Evolutionary conservation across 495 filamentous ascomycete species (phyloP), one percentile per base, ranked within the genome.

Genomic region (Bacidia gigantensis): DNA sequence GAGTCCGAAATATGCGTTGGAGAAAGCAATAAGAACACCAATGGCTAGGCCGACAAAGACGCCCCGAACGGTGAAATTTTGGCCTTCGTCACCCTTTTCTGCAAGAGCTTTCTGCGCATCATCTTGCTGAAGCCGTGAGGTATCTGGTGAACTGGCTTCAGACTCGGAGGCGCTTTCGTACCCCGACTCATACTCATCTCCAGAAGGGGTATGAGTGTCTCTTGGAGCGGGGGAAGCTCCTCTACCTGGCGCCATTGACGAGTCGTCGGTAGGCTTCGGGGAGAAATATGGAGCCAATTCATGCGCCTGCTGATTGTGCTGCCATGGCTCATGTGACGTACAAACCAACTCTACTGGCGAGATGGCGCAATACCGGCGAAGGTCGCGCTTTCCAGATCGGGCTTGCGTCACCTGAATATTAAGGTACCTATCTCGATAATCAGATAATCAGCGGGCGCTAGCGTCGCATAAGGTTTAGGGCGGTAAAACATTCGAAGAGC

Each of bases 1-100:
- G 23, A 99, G 74, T 11, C 93, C 93, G 61, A 97, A 99, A 64
- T 96, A 99, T 72, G 86, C 94, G 66, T 97, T 97, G 23, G 85
- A 90, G 67, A 95, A 95, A 56, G 84, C 89, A 55, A 95, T 94
- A 40, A 97, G 70, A 2, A 88, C 74, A 24, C 92, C 92, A 53
- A 97, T 90, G 2, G 76, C 66, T 5, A 97, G 68, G 32, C 92
- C 92, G 48, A 87, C 87, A 24, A 80, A 61, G 38, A 95, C 70
- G 26, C 86, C 88, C 41, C 92, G 83, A 14, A 80, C 18, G 5
- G 93, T 97, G 67, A 99, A 96, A 68, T 84, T 82, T 32, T 63
- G 60, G 9, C 62, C 59, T 51, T 66, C 56, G 20, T 56, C 53
- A 1, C 52, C 61, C 18, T 59, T 54, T n/a, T 64, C 53, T 12